phyloP scores from a whole-genome alignment of 345 rosid species.

The Pelargonium nanum region DNA sequence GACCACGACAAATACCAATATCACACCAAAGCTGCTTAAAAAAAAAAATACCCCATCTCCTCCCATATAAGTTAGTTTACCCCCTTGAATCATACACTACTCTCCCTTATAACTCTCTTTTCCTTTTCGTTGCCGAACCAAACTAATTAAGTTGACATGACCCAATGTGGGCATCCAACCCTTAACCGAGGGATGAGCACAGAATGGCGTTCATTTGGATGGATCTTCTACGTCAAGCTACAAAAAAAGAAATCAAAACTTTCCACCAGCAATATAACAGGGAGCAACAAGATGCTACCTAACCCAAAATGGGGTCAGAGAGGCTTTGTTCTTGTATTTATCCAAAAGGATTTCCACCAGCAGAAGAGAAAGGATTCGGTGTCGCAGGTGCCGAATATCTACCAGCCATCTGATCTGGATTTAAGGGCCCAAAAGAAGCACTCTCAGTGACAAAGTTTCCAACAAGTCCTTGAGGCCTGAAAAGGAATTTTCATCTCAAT shows the following conservation, averaged over 20 bases:
- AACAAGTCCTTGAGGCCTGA: slow-evolving; percentile 27
- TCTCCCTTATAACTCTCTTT: not conserved
- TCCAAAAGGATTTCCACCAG: slow-evolving; percentile 65
- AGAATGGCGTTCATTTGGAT: not conserved
- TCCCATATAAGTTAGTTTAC: not conserved
- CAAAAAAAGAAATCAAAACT: slow-evolving; percentile 8
- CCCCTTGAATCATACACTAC: no score
- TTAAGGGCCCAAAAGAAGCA: slow-evolving; percentile 23
- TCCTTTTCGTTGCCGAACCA: not conserved
- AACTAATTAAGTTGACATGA: no score
- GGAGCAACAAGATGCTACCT: no score
- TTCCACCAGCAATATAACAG: no score
- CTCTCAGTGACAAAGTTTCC: slow-evolving; percentile 30
- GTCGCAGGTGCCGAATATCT: slow-evolving; percentile 32
- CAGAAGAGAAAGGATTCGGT: slow-evolving; percentile 32
- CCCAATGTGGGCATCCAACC: no score
- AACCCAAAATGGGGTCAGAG: not conserved
- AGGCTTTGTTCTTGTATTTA: slow-evolving; percentile 19
- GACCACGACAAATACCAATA: not conserved
- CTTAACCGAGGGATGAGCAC: no score
- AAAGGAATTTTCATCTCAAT: not conserved
- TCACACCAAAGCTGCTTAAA: not conserved
- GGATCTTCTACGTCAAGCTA: slow-evolving; percentile 4
- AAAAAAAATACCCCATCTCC: not conserved
- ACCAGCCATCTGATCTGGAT: slow-evolving; percentile 33